Evolutionary conservation across 306 rosid species (phyloP).

Genomic region (Malus fusca): DNA sequence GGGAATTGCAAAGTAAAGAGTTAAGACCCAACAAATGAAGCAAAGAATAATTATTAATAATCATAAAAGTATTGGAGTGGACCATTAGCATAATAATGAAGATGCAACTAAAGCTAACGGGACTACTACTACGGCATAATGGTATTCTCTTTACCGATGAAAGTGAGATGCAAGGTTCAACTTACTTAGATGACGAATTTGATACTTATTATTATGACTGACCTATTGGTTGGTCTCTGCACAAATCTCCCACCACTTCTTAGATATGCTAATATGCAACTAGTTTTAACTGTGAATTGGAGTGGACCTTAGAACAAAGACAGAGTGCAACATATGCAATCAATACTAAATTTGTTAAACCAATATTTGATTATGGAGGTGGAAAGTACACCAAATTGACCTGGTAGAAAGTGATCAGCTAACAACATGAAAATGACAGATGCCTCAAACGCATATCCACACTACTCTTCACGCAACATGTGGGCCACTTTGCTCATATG

Average conservation of each 20-base stretch:
- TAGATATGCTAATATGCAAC: background rate
- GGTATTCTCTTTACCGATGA: no score
- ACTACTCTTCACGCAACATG: no score
- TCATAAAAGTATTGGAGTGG: conserved; percentile 2
- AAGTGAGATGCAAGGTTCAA: background rate
- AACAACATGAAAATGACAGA: background rate
- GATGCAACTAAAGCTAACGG: background rate
- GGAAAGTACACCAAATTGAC: background rate
- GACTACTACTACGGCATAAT: no score
- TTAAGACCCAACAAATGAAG: background rate
- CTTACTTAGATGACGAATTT: background rate
- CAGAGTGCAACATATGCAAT: background rate
- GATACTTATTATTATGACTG: background rate
- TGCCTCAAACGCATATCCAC: background rate
- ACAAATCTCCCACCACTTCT: no score
- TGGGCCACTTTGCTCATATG: background rate
- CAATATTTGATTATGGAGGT: background rate
- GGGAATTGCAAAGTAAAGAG: background rate
- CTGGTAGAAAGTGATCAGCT: background rate
- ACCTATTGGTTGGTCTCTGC: no score
- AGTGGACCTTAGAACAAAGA: background rate
- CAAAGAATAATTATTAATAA: background rate
- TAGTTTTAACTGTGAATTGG: no score
- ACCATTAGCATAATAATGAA: background rate
- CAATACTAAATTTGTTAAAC: background rate